Base-by-base conservation (phyloP, 1,139 yeast species). In the Schwanniomyces etchellsii region DNA sequence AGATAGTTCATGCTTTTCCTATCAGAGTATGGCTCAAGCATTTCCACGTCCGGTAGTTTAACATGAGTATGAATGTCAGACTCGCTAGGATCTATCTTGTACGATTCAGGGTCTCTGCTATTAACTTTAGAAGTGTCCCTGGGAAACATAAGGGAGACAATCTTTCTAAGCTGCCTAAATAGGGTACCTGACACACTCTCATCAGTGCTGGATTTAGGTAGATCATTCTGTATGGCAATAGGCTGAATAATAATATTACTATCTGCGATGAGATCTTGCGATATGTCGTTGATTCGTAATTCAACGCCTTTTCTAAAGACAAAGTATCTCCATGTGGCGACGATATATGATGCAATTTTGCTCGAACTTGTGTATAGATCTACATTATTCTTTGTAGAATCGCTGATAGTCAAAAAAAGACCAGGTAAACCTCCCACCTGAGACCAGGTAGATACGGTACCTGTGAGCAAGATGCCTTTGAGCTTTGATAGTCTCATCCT, bases 391-490 rank as follows among this genome's bases (percentile, higher is more conserved):
- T 73, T 70, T 2, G 89, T 89, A 38, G 85, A 82, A 44, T 86
- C 96, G 32, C 88, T 79, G n/a, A 83, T 65, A 0, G 96, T 86
- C 33, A 91, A 59, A 31, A 89, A 74, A 43, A 86, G 60, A 0
- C 98, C 98, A 0, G 97, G 96, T 9, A 91, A 56, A 0, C 98
- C 98, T 9, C 95, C 89, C 4, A 88, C 60, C 14, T 79, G 70
- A 5, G 70, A 55, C 96, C 96, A 89, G 9, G 57, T 39, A 31
- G 67, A 60, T 10, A 83, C 42, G 10, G 63, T 64, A 2, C 98
- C 98, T 0, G 95, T 78, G 5, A 89, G 48, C 45, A 85, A 88
- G 3, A 89, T 64, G 20, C 77, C 74, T 33, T 73, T 68, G 21
- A 86, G 57, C 40, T 74, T 78, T 26, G 70, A 70, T 14, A 78